Evolutionary conservation across 2,329 filamentous ascomycete species (phyloP).

Genomic region (Cylindrodendrum hubeiense): DNA sequence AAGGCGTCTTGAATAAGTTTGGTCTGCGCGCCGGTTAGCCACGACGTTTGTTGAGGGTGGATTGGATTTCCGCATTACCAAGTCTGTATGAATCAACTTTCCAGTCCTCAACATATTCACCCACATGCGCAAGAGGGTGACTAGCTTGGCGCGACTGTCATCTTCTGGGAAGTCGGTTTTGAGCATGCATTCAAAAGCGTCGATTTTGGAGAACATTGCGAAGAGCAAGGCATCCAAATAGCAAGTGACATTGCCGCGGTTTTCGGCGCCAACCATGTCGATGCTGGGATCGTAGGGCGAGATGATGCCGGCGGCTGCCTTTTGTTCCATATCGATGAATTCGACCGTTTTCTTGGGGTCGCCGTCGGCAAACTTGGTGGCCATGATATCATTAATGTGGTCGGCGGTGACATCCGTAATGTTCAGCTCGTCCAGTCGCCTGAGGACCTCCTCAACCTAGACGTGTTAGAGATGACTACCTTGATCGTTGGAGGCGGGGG

Average conservation of each 20-base stretch:
- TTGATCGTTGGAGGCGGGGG: conserved; percentile 7
- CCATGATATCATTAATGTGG: conserved; percentile 66
- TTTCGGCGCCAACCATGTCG: conserved; percentile 86
- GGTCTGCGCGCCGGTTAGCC: conserved; percentile 67
- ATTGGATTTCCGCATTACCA: conserved; percentile 65
- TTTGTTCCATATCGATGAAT: conserved; percentile 81
- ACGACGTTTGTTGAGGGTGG: background rate
- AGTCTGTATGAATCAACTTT: conserved; percentile 84
- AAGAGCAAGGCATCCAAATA: conserved; percentile 93
- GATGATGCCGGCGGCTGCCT: conserved; percentile 84
- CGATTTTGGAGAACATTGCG: conserved; percentile 92
- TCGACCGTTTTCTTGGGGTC: conserved; percentile 81
- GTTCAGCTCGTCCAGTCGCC: conserved; percentile 56
- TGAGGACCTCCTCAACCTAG: conserved; percentile 57
- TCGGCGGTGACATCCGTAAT: conserved; percentile 68
- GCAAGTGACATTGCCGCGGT: conserved; percentile 89
- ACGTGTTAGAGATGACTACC: conserved; percentile 28
- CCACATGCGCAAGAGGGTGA: conserved; percentile 86
- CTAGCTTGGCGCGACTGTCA: conserved; percentile 77
- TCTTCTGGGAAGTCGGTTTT: conserved; percentile 80
- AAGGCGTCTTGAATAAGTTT: conserved; percentile 85
- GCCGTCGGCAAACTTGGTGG: conserved; percentile 73
- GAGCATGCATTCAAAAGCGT: conserved; percentile 93
- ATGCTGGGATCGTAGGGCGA: conserved; percentile 78
- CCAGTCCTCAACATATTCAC: conserved; percentile 92